phyloP scores from a whole-genome alignment of 495 filamentous ascomycete genomes.

The Penicillium dipodomyicola region DNA sequence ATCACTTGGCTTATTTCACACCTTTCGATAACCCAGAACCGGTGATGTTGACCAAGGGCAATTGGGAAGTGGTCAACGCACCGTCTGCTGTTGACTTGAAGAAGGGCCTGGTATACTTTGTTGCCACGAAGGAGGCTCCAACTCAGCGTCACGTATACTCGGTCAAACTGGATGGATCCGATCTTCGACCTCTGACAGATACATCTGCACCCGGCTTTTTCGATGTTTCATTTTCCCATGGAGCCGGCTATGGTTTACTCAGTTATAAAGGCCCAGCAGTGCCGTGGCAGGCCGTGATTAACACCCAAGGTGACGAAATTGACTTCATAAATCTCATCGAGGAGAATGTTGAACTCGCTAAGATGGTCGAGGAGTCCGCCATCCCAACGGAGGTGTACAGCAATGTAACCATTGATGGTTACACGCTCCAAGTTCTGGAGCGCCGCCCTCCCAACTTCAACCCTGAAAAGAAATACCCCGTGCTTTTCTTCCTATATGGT shows the following conservation, averaged over 20 bases:
- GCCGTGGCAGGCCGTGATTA: constrained; percentile 89
- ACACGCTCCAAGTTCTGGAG: constrained; percentile 81
- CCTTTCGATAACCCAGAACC: constrained; percentile 80
- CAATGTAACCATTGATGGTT: constrained; percentile 77
- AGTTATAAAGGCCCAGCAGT: constrained; percentile 81
- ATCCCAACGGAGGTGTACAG: constrained; percentile 83
- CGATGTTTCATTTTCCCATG: constrained; percentile 77
- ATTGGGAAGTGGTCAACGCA: constrained; percentile 90
- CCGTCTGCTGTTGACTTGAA: constrained; percentile 84
- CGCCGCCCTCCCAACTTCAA: constrained; percentile 90
- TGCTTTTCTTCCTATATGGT: constrained; percentile 90
- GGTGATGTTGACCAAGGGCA: constrained; percentile 77
- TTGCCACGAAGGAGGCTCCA: constrained; percentile 80
- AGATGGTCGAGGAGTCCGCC: constrained; percentile 69
- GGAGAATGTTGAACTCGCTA: constrained; percentile 66
- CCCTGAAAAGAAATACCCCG: constrained; percentile 79
- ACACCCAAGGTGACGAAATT: constrained; percentile 66
- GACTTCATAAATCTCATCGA: constrained; percentile 69
- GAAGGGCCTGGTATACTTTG: constrained; percentile 84
- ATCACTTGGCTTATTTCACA: constrained; percentile 94
- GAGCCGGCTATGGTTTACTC: constrained; percentile 76
- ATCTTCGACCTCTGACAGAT: constrained; percentile 69
- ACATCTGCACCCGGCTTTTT: constrained; percentile 79
- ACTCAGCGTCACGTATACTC: constrained; percentile 89
- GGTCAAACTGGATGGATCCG: constrained; percentile 77